Evolutionary conservation across 495 filamentous ascomycete species (phyloP).

Genomic region (Annulohypoxylon nitens): DNA sequence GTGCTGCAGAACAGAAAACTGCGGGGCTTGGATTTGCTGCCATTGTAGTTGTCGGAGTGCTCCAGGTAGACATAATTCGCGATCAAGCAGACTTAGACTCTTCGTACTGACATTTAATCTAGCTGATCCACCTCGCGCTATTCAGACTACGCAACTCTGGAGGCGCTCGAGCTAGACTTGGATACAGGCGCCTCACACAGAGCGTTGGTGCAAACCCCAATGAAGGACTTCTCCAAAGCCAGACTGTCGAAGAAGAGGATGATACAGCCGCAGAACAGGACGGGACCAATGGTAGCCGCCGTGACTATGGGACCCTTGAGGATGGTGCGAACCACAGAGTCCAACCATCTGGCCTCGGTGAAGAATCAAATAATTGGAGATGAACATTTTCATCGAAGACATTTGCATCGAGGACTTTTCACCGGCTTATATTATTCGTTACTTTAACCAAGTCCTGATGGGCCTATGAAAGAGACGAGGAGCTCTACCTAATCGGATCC

Average conservation of each 20-base stretch:
- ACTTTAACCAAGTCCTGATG: neutral
- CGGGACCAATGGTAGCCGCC: constrained; percentile 6
- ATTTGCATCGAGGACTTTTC: neutral
- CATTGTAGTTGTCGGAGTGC: constrained; percentile 45
- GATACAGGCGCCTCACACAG: constrained; percentile 28
- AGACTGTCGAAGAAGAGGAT: constrained; percentile 13
- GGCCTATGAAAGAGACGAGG: neutral
- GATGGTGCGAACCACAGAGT: constrained; percentile 38
- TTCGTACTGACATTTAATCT: neutral
- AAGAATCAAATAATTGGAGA: constrained; percentile 30
- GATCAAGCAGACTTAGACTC: neutral
- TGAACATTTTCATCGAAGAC: neutral
- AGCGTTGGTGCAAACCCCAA: constrained; percentile 14
- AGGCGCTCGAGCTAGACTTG: constrained; percentile 2
- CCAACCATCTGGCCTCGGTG: constrained; percentile 43
- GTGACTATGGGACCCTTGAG: constrained; percentile 20
- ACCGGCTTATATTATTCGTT: neutral
- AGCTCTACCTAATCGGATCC: neutral
- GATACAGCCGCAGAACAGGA: constrained; percentile 6
- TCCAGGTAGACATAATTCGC: constrained; percentile 46
- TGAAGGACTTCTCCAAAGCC: constrained; percentile 38
- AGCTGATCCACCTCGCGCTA: constrained; percentile 42
- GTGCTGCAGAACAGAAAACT: constrained; percentile 39
- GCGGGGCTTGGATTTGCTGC: constrained; percentile 48
- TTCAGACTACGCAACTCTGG: constrained; percentile 33